Conservation (phyloP, 1,284 basidiomycete species). For the Cerrena zonata region DNA sequence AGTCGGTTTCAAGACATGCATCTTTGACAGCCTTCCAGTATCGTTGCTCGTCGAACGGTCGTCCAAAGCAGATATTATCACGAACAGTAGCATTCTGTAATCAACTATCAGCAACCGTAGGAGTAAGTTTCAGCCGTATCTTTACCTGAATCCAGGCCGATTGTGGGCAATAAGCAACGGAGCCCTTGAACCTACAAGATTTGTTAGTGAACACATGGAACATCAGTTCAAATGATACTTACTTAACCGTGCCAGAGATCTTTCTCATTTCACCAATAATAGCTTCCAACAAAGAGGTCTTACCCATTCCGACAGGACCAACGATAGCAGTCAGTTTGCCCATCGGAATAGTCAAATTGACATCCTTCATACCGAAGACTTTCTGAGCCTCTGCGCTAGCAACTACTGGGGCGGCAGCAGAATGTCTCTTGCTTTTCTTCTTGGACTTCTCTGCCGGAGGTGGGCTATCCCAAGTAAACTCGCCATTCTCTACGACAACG, state of each 20-base stretch:
- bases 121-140: neutral
- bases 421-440: slow-evolving; percentile 26
- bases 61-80: slow-evolving; percentile 83
- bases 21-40: slow-evolving; percentile 76
- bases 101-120: too few species aligned
- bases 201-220: neutral
- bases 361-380: slow-evolving; percentile 53
- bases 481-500: slow-evolving; percentile 58
- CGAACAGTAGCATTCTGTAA: slow-evolving; percentile 61
- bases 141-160: slow-evolving; percentile 78
- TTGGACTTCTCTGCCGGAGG: slow-evolving; percentile 44
- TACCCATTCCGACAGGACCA: slow-evolving; percentile 55
- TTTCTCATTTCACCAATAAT: slow-evolving; percentile 71
- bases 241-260: slow-evolving; percentile 45
- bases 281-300: slow-evolving; percentile 66
- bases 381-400: slow-evolving; percentile 28
- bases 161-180: slow-evolving; percentile 78
- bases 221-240: slow-evolving; percentile 40
- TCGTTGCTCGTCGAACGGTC: slow-evolving; percentile 69
- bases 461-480: slow-evolving; percentile 82
- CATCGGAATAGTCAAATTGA: slow-evolving; percentile 61
- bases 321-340: slow-evolving; percentile 79
- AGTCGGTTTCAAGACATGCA: slow-evolving; percentile 72
- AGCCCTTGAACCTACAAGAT: slow-evolving; percentile 34
- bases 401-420: slow-evolving; percentile 9